Conservation (phyloP, 2,329 filamentous ascomycete species). For the Pestalotiopsis sp. region DNA sequence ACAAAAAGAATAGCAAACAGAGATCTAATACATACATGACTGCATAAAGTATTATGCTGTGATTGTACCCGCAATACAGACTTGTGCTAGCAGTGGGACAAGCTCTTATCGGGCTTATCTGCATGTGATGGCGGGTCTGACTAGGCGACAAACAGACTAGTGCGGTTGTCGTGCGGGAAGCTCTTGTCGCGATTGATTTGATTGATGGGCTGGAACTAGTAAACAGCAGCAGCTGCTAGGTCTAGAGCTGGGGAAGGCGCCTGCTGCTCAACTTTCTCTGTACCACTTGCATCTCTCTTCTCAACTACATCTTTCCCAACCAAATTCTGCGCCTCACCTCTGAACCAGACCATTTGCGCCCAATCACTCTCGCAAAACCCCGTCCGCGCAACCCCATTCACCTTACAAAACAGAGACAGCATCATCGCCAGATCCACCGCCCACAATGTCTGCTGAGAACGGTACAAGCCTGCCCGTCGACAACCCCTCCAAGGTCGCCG, state of each 20-base stretch:
- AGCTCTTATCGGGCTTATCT: conserved; percentile 9
- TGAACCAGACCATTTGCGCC: neutral
- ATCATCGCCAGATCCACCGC: neutral
- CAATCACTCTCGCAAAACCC: conserved; percentile 1
- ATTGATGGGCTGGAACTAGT: conserved; percentile 5
- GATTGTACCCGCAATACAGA: neutral
- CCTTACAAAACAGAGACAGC: conserved; percentile 6
- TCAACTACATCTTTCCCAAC: neutral
- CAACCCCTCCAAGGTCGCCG: conserved; percentile 42
- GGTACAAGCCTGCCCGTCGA: conserved; percentile 46
- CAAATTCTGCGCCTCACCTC: neutral
- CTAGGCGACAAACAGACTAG: neutral
- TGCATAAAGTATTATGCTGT: neutral
- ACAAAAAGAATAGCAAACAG: too few species aligned
- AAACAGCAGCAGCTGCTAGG: conserved; percentile 4
- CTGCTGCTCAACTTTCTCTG: conserved; percentile 1
- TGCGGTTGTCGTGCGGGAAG: neutral
- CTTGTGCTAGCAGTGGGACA: neutral
- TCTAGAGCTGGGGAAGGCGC: conserved; percentile 1
- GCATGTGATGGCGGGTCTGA: conserved; percentile 2
- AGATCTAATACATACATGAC: neutral
- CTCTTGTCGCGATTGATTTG: conserved; percentile 6
- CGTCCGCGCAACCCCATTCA: conserved; percentile 3
- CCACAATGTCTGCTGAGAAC: conserved; percentile 53
- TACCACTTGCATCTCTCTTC: neutral